Percentiles rank a stretch among this genome's conserved stretches.
phyloP scores from a whole-genome alignment of 1,284 basidiomycete genomes.

The Spongiforma sp. region DNA sequence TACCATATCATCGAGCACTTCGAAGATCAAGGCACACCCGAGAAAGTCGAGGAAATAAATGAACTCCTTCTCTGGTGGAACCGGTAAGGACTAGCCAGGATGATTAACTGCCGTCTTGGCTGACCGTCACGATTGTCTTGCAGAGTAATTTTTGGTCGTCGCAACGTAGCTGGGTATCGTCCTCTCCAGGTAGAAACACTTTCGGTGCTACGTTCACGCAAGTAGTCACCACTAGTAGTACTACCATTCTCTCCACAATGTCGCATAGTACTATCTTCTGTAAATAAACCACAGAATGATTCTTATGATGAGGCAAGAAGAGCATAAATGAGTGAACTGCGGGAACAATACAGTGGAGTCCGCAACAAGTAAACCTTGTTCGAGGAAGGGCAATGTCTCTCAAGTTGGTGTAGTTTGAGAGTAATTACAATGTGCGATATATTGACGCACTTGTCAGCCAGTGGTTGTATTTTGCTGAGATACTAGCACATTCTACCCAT shows the following conservation, averaged over 20 bases:
- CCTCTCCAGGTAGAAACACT: neutral
- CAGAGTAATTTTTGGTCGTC: neutral
- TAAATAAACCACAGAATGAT: neutral
- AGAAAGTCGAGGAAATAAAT: neutral
- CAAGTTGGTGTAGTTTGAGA: neutral
- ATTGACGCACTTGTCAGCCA: no score
- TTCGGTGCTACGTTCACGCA: neutral
- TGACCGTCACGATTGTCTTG: neutral
- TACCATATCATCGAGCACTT: neutral
- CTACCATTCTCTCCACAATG: neutral
- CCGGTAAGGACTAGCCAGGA: neutral
- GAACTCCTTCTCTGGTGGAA: slow-evolving; percentile 1
- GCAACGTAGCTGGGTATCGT: neutral
- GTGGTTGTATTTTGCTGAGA: no score
- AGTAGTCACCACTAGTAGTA: neutral
- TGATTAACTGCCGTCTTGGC: neutral
- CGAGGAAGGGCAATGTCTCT: neutral
- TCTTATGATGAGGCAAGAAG: neutral
- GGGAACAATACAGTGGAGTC: neutral
- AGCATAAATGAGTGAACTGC: neutral
- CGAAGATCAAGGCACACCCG: neutral
- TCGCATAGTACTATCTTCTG: neutral
- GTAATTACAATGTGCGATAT: no score
- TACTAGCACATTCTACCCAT: no score
- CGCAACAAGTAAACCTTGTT: neutral